Evolutionary conservation across 1,284 basidiomycete species (phyloP).

Genomic region (Phlebopus sp.): DNA sequence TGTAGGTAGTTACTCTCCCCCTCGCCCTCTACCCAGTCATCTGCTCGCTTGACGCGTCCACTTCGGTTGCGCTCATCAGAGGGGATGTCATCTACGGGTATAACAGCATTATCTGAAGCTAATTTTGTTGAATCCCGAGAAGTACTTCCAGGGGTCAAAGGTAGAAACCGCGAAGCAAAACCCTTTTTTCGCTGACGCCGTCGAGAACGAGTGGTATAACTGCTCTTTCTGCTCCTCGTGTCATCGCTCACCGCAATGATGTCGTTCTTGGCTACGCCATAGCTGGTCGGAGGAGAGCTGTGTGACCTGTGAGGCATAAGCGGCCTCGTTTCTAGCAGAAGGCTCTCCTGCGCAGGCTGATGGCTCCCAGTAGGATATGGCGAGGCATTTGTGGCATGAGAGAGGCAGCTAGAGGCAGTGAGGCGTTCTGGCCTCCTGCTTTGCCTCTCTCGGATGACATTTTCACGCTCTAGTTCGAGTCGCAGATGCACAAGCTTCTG

Average conservation of each 20-base stretch:
- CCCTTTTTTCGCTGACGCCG: slow-evolving; percentile 21
- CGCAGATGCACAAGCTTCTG: slow-evolving; percentile 90
- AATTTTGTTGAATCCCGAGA: slow-evolving; percentile 6
- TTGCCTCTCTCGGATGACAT: slow-evolving; percentile 9
- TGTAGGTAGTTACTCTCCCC: slow-evolving; percentile 73
- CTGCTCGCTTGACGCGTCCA: slow-evolving; percentile 9
- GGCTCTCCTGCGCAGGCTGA: slow-evolving; percentile 9
- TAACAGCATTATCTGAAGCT: slow-evolving; percentile 9
- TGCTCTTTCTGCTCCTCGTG: slow-evolving; percentile 27
- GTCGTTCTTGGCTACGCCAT: slow-evolving; percentile 15
- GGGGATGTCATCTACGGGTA: slow-evolving; percentile 33
- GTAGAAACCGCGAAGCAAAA: slow-evolving; percentile 23
- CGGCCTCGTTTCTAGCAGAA: slow-evolving; percentile 26
- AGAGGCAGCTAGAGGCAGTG: slow-evolving; percentile 1
- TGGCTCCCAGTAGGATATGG: slow-evolving; percentile 9
- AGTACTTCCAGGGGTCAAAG: slow-evolving; percentile 11
- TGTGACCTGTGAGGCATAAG: slow-evolving; percentile 26
- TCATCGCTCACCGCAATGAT: slow-evolving; percentile 19
- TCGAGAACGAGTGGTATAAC: slow-evolving; percentile 15
- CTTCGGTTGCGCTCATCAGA: slow-evolving; percentile 10
- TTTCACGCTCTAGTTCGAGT: slow-evolving; percentile 45
- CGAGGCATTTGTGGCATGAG: slow-evolving; percentile 3
- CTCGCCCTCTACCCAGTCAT: slow-evolving; percentile 14
- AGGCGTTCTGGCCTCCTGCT: slow-evolving; percentile 9
- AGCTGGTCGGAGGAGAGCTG: slow-evolving; percentile 18